phyloP scores from a whole-genome alignment of 129 eudicot species.

The Apium graveolens region DNA sequence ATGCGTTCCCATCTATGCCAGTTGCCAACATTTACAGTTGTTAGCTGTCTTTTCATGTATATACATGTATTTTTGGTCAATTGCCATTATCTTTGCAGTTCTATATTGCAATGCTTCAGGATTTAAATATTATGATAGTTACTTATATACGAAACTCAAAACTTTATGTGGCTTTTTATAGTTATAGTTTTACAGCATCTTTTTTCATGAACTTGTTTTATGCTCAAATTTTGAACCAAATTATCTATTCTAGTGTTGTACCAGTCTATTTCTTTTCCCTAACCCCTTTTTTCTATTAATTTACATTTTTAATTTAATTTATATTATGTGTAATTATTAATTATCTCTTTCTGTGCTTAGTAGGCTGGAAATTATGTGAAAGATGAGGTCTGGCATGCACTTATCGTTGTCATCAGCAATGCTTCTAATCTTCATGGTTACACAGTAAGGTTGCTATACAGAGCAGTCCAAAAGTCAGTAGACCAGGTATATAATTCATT shows the following conservation, averaged over 20 bases:
- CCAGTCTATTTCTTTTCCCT: not conserved
- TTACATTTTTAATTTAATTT: not conserved
- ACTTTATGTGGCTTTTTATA: not conserved
- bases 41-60: not conserved
- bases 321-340: slow-evolving; percentile 8
- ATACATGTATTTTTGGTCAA: not conserved
- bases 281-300: not conserved
- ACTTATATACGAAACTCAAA: not conserved
- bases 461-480: slow-evolving; percentile 65
- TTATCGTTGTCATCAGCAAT: slow-evolving; percentile 81
- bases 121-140: not conserved
- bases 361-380: slow-evolving; percentile 94
- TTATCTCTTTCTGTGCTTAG: slow-evolving; percentile 36
- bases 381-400: slow-evolving; percentile 94
- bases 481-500: slow-evolving; percentile 63
- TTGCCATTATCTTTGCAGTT: not conserved
- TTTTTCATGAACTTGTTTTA: not conserved
- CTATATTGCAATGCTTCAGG: not conserved
- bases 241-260: not conserved
- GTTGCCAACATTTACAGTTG: not conserved
- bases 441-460: slow-evolving; percentile 73
- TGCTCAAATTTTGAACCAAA: not conserved
- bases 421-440: slow-evolving; percentile 91
- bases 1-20: not conserved
- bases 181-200: not conserved